Percentiles rank a stretch among this genome's conserved stretches.
phyloP scores from a whole-genome alignment of 139 green algal genomes.

The Chlamydomonas eustigma region DNA sequence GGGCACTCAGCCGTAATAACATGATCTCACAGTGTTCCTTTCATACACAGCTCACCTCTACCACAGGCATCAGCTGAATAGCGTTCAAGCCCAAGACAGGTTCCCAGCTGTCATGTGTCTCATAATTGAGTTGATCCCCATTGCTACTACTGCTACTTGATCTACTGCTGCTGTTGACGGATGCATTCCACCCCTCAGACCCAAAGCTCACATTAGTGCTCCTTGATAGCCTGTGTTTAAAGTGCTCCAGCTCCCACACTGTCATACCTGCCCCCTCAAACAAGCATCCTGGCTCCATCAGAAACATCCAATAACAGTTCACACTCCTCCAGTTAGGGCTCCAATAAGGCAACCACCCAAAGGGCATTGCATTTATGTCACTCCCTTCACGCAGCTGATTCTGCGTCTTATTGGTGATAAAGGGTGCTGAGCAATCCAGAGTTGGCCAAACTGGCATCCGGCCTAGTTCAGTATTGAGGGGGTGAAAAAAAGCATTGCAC shows the following conservation, averaged over 20 bases:
- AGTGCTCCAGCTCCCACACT: not conserved
- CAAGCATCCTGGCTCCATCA: not conserved
- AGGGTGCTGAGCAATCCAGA: not conserved
- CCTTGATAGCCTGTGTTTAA: not conserved
- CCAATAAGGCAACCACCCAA: not conserved
- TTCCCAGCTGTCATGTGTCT: not conserved
- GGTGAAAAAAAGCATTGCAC: too few relatives aligned
- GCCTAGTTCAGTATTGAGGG: too few relatives aligned
- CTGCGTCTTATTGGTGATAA: not conserved
- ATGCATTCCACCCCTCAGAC: not conserved
- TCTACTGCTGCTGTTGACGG: not conserved
- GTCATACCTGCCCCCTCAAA: not conserved
- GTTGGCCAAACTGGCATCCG: not conserved
- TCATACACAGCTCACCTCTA: not conserved
- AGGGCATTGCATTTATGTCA: not conserved
- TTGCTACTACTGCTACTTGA: not conserved
- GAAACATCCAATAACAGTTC: not conserved
- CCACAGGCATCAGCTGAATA: not conserved
- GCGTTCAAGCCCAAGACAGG: not conserved
- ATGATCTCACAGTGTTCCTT: not conserved
- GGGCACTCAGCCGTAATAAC: not conserved
- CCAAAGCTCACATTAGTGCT: not conserved
- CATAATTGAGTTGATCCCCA: not conserved
- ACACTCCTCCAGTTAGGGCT: not conserved
- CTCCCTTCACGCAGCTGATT: not conserved